Base-by-base conservation (phyloP, 495 filamentous ascomycete genomes). In the Aspergillus cavernicola region DNA sequence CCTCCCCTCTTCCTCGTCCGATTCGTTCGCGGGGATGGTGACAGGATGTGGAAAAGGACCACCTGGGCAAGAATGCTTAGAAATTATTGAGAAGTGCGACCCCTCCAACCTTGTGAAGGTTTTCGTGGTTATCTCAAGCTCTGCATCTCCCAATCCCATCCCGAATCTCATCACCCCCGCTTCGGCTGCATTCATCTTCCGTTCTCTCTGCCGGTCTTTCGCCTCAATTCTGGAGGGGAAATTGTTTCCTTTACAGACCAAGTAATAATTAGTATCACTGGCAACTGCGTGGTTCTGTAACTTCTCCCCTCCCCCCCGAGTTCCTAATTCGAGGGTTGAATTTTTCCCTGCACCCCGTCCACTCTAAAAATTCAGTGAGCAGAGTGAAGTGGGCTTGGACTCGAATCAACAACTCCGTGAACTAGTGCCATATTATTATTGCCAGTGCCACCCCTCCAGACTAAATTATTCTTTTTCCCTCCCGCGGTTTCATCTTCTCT, bases 381-480 rank as follows among this genome's bases (percentile, higher is more conserved):
- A 28, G 9, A 28, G 24, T 28, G 24, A 28, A 28, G 24, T 28
- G 24, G 24, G 24, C 24, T 9, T 28, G 4, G 4, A 28, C 24
- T 28, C 24, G 24, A 28, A 28, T 28, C 16, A 22, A 20, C 9
- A 40, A 36, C 20, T 15, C 45, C 16, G 28, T 45, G n/a, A n/a
- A n/a, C n/a, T n/a, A n/a, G n/a, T n/a, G n/a, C n/a, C n/a, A n/a
- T n/a, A n/a, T n/a, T n/a, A n/a, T n/a, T n/a, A n/a, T n/a, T n/a
- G n/a, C n/a, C n/a, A 50, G 46, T 50, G 46, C 46, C 46, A 38
- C 46, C 46, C 46, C 46, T 50, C 46, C 35, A 26, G 22, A 37
- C 46, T 37, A 50, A 50, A 50, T 50, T 50, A 20, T 50, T 50
- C 24, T 49, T 32, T 22, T 22, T 36, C 31, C 35, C 23, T 18